These are phyloP conservation scores for Conticribra guillardii DNA, from an alignment of 108 stramenopile species.

Conservation along the genomic window DNA sequence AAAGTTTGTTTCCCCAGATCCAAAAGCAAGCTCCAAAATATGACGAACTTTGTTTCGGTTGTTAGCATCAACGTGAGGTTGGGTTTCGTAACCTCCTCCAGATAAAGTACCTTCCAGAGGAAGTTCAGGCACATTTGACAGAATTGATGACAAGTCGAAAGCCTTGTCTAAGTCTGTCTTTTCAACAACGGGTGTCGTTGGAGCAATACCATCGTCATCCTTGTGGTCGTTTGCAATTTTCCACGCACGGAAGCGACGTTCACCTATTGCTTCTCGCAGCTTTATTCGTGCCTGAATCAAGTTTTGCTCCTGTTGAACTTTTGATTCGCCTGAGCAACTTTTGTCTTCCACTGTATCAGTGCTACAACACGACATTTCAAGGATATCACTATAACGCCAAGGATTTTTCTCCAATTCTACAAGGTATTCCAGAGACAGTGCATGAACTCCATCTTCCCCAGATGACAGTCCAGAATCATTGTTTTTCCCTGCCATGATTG, in stretches of 20 bases:
- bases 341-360: conserved; percentile 11
- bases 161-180: conserved; percentile 42
- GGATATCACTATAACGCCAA: conserved; percentile 73
- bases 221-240: conserved; percentile 67
- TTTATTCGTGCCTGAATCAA: conserved; percentile 50
- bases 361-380: conserved; percentile 42
- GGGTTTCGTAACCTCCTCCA: conserved; percentile 40
- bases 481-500: conserved; percentile 36
- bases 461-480: conserved; percentile 20
- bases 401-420: conserved; percentile 76
- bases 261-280: conserved; percentile 83
- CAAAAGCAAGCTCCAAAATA: conserved; percentile 66
- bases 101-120: conserved; percentile 35
- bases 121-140: conserved; percentile 52
- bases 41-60: conserved; percentile 73
- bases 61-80: conserved; percentile 69
- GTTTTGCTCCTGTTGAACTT: conserved; percentile 1
- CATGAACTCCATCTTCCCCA: conserved; percentile 35
- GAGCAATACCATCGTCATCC: conserved; percentile 40
- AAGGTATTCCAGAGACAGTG: conserved; percentile 63
- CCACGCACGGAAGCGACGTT: conserved; percentile 71
- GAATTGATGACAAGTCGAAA: conserved; percentile 53
- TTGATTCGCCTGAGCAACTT: background rate
- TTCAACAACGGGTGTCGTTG: conserved; percentile 34
- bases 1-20: conserved; percentile 41